Evolutionary conservation across 2,329 filamentous ascomycete species (phyloP).

Genomic region (Hortaea sp.): DNA sequence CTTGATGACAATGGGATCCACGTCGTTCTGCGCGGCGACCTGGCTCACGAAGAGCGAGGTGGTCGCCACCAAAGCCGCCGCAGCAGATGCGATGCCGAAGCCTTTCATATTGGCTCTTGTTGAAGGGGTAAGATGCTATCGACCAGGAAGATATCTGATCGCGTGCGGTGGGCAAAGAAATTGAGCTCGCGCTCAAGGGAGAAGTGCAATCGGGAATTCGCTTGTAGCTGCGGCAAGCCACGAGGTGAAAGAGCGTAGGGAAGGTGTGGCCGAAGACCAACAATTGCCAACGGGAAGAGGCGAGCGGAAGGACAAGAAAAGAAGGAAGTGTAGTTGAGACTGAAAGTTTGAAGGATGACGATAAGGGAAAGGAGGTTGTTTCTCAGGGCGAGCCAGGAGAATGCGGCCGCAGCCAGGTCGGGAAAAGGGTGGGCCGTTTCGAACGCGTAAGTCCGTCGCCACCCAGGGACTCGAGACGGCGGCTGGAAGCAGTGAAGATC

Average conservation of each 20-base stretch:
- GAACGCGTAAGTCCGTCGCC: neutral
- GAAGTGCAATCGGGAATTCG: neutral
- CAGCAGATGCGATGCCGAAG: slow-evolving; percentile 36
- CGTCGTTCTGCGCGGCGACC: slow-evolving; percentile 37
- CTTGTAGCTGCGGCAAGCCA: neutral
- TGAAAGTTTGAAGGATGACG: neutral
- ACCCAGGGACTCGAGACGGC: neutral
- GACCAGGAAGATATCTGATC: neutral
- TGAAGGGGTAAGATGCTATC: neutral
- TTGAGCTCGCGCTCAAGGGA: no score
- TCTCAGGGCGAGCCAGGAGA: neutral
- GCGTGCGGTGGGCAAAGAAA: no score
- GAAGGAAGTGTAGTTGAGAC: neutral
- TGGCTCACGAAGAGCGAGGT: slow-evolving; percentile 25
- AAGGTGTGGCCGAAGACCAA: neutral
- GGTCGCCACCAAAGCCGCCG: slow-evolving; percentile 43
- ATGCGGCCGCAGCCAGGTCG: neutral
- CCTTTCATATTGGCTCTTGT: slow-evolving; percentile 42
- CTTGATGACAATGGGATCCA: slow-evolving; percentile 62
- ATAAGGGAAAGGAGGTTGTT: neutral
- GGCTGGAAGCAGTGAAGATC: neutral
- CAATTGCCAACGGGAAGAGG: neutral
- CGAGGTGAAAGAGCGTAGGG: slow-evolving; percentile 1
- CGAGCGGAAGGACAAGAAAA: neutral
- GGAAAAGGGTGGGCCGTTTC: neutral